Conservation (phyloP, 108 stramenopile genomes). For the Cyclotella kingstonii region DNA sequence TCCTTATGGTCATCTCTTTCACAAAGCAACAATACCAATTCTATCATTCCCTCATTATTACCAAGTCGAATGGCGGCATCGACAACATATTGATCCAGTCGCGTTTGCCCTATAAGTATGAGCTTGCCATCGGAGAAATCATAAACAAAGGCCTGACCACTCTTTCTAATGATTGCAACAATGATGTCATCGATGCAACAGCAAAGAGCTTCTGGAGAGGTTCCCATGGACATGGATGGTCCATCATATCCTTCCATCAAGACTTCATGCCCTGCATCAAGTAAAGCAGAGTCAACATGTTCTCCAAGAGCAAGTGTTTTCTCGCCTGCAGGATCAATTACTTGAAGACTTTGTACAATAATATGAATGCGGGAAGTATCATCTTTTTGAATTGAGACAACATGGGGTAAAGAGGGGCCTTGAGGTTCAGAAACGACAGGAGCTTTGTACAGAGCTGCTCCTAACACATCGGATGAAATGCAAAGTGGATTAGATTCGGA, state of each 20-base stretch:
- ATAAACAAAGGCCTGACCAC: constrained; percentile 69
- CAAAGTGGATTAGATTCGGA: constrained; percentile 63
- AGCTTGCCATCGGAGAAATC: constrained; percentile 58
- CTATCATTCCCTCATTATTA: constrained; percentile 56
- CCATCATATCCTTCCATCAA: constrained; percentile 46
- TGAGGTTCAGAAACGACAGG: constrained; percentile 19
- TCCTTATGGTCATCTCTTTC: constrained; percentile 68
- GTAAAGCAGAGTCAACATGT: constrained; percentile 48
- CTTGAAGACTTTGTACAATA: constrained; percentile 33
- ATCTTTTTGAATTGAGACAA: constrained; percentile 44
- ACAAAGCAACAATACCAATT: constrained; percentile 72
- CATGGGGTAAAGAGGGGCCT: constrained; percentile 60
- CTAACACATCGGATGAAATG: constrained; percentile 66
- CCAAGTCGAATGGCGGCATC: constrained; percentile 80
- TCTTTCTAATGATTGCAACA: constrained; percentile 64
- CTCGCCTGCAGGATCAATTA: constrained; percentile 9
- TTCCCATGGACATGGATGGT: constrained; percentile 83
- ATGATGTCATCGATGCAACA: constrained; percentile 67
- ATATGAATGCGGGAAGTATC: constrained; percentile 43
- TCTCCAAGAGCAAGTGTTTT: constrained; percentile 45
- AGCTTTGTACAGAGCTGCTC: constrained; percentile 70
- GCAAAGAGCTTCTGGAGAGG: constrained; percentile 68
- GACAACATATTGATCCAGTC: constrained; percentile 66
- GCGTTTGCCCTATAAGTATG: constrained; percentile 59
- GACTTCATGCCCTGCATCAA: constrained; percentile 49